A percentile compares a stretch with the other conserved stretches of the same genome.
Conservation (phyloP, 2,329 filamentous ascomycete genomes). For the Leptographium flavum region DNA sequence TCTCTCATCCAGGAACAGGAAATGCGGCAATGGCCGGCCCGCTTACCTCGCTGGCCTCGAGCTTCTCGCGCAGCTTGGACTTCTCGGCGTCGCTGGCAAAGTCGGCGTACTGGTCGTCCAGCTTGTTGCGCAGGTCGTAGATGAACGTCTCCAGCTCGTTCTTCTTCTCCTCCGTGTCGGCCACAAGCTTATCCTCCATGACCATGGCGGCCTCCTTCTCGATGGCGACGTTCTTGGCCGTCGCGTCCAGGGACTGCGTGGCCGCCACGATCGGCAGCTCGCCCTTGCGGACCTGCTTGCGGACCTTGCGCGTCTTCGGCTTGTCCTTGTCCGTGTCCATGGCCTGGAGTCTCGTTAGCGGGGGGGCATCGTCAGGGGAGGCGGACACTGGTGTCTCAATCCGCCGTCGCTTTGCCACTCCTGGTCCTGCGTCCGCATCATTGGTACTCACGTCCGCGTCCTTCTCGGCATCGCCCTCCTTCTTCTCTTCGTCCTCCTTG, state of each 20-base stretch:
- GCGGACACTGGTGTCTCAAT: not conserved
- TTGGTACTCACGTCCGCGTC: constrained; percentile 60
- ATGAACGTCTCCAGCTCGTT: constrained; percentile 97
- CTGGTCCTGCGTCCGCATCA: not conserved
- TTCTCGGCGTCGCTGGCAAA: constrained; percentile 11
- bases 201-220: constrained; percentile 87
- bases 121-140: constrained; percentile 91
- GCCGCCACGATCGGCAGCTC: constrained; percentile 78
- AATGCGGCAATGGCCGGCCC: not conserved
- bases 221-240: constrained; percentile 48
- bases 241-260: constrained; percentile 63
- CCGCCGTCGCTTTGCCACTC: not conserved
- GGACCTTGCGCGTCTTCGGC: constrained; percentile 85
- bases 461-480: constrained; percentile 28
- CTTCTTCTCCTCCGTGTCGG: constrained; percentile 98
- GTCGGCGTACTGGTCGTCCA: constrained; percentile 74
- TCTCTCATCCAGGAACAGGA: constrained; percentile 4
- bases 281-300: constrained; percentile 98
- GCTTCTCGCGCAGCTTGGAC: constrained; percentile 65
- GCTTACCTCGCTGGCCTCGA: constrained; percentile 73
- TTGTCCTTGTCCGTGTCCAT: constrained; percentile 69
- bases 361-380: not conserved
- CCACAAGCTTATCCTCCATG: constrained; percentile 96
- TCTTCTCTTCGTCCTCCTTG: constrained; percentile 23
- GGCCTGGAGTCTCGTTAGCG: constrained; percentile 33